phyloP scores from a whole-genome alignment of 257 asterid species.

The Linderniella brevidens region DNA sequence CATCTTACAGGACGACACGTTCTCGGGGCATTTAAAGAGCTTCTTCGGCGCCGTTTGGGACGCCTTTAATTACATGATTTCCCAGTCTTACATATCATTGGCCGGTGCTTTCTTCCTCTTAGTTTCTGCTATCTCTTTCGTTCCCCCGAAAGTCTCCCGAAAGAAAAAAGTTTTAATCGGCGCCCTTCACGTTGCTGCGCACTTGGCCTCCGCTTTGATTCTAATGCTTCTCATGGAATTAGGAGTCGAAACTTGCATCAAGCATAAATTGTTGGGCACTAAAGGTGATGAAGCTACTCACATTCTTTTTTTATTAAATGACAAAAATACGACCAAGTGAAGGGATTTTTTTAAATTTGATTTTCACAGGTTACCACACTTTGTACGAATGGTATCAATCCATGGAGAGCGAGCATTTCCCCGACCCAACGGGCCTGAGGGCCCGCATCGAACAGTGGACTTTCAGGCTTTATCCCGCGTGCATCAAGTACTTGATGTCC shows the following conservation, averaged over 20 bases:
- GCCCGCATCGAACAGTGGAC: slow-evolving; percentile 95
- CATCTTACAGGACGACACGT: slow-evolving; percentile 67
- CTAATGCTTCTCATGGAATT: slow-evolving; percentile 83
- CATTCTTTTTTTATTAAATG: not conserved
- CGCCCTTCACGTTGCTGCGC: slow-evolving; percentile 80
- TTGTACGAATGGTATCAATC: slow-evolving; percentile 81
- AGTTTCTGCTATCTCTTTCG: slow-evolving; percentile 55
- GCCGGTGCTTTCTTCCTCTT: slow-evolving; percentile 64
- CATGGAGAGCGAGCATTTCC: slow-evolving; percentile 90
- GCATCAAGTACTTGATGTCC: slow-evolving; percentile 94
- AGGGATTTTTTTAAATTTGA: not conserved
- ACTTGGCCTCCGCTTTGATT: slow-evolving; percentile 81
- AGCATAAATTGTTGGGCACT: slow-evolving; percentile 73
- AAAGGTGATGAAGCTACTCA: slow-evolving; percentile 45
- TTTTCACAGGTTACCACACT: slow-evolving; percentile 85
- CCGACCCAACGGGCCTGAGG: slow-evolving; percentile 94
- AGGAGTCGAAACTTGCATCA: slow-evolving; percentile 85
- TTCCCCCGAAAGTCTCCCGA: slow-evolving; percentile 74
- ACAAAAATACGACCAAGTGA: too few relatives aligned
- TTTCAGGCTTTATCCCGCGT: slow-evolving; percentile 93
- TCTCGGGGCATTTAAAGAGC: slow-evolving; percentile 70
- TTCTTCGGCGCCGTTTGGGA: slow-evolving; percentile 83
- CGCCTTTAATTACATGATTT: slow-evolving; percentile 58
- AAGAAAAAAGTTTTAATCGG: slow-evolving; percentile 62
- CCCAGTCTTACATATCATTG: slow-evolving; percentile 58